A percentile compares a stretch with the other conserved stretches of the same genome.
These are phyloP conservation scores for Penicillium longicatenatum DNA, from an alignment of 495 filamentous ascomycete species.

Conservation along the genomic window DNA sequence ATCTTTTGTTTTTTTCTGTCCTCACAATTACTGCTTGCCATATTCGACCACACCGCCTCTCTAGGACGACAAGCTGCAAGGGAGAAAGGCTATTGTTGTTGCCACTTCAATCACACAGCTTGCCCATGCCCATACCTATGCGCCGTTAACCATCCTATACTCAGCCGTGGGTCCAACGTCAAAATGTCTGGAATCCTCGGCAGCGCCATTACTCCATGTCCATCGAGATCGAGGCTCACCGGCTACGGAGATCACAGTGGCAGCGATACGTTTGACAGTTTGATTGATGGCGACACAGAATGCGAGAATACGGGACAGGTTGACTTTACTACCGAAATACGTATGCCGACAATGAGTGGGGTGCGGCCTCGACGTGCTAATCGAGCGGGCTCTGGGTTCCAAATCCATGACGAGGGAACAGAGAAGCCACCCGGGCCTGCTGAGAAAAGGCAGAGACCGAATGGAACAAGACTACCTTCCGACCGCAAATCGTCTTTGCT, in stretches of 20 bases:
- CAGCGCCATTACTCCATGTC: slow-evolving; percentile 32
- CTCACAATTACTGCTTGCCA: neutral
- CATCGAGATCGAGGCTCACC: slow-evolving; percentile 26
- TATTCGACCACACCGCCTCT: slow-evolving; percentile 20
- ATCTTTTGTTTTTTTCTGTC: neutral
- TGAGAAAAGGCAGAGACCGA: slow-evolving; percentile 21
- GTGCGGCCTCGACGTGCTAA: slow-evolving; percentile 35
- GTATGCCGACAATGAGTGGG: slow-evolving; percentile 27
- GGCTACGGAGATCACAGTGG: slow-evolving; percentile 17
- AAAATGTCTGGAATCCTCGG: slow-evolving; percentile 33
- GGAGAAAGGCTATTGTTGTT: slow-evolving; percentile 1
- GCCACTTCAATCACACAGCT: neutral
- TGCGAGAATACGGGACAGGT: slow-evolving; percentile 37
- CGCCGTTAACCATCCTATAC: slow-evolving; percentile 1
- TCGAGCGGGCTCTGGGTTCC: slow-evolving; percentile 29
- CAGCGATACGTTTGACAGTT: slow-evolving; percentile 26
- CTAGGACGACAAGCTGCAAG: slow-evolving; percentile 20
- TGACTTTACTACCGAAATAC: slow-evolving; percentile 43
- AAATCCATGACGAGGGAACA: slow-evolving; percentile 36
- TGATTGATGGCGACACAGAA: slow-evolving; percentile 25
- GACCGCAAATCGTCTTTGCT: slow-evolving; percentile 39
- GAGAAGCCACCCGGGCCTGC: slow-evolving; percentile 16
- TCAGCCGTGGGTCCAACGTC: neutral
- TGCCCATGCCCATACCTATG: slow-evolving; percentile 4
- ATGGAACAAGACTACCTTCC: slow-evolving; percentile 5